These are phyloP conservation scores for Solanum tacnaense DNA, from an alignment of 257 asterid genomes.

Conservation along the genomic window DNA sequence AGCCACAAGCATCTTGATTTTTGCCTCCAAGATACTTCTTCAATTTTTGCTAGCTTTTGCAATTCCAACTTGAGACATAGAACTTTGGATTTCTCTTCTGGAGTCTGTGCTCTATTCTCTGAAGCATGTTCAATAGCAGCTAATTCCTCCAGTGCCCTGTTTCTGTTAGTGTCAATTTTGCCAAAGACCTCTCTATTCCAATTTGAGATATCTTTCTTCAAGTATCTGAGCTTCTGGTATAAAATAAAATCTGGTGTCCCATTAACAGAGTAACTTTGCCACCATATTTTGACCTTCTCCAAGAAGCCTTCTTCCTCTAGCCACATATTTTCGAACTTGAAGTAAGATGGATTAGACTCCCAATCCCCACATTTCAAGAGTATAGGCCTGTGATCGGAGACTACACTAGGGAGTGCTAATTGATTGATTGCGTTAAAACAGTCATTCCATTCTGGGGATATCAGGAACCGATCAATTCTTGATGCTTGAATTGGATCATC, in stretches of 20 bases:
- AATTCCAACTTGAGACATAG: neutral
- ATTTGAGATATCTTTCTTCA: neutral
- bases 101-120: neutral
- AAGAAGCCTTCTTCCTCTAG: neutral
- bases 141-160: neutral
- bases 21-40: neutral
- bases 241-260: neutral
- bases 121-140: neutral
- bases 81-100: neutral
- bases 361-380: neutral
- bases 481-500: neutral
- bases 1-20: neutral
- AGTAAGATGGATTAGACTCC: neutral
- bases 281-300: neutral
- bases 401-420: neutral
- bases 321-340: neutral
- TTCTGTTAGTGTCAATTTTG: neutral
- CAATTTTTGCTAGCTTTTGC: neutral
- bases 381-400: neutral
- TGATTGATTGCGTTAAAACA: neutral
- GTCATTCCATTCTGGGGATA: neutral
- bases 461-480: neutral
- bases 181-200: neutral
- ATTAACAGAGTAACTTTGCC: neutral
- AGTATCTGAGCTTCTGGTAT: neutral